These are phyloP conservation scores for Leccinum griseonigrum DNA, from an alignment of 1,284 basidiomycete genomes.

Conservation along the genomic window DNA sequence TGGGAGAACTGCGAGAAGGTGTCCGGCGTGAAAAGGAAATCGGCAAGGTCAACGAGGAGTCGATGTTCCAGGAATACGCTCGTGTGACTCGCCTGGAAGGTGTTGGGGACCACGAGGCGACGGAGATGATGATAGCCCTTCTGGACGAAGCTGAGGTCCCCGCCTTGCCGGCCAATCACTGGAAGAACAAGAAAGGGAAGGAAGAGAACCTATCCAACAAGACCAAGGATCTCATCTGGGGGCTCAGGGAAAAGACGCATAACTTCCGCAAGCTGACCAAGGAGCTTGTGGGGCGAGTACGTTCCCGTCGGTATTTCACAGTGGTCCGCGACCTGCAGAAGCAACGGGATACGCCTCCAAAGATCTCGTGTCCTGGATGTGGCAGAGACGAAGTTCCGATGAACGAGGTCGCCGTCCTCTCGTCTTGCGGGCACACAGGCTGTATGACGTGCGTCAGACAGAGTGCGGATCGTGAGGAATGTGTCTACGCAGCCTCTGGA, in stretches of 20 bases:
- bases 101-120: slow-evolving; percentile 75
- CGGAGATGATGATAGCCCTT: slow-evolving; percentile 54
- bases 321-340: slow-evolving; percentile 87
- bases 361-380: slow-evolving; percentile 65
- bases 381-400: slow-evolving; percentile 54
- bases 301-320: slow-evolving; percentile 88
- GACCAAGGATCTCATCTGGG: slow-evolving; percentile 70
- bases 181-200: slow-evolving; percentile 50
- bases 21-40: slow-evolving; percentile 67
- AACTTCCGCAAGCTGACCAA: slow-evolving; percentile 80
- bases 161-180: slow-evolving; percentile 36
- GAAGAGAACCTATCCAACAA: slow-evolving; percentile 55
- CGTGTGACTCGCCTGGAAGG: slow-evolving; percentile 66
- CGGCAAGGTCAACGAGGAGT: slow-evolving; percentile 62
- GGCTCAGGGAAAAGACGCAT: slow-evolving; percentile 83
- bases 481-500: slow-evolving; percentile 67
- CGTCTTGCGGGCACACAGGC: slow-evolving; percentile 88
- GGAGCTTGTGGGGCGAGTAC: slow-evolving; percentile 84
- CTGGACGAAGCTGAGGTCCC: slow-evolving; percentile 64
- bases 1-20: slow-evolving; percentile 62
- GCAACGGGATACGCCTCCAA: slow-evolving; percentile 55
- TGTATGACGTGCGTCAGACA: slow-evolving; percentile 71
- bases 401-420: slow-evolving; percentile 77
- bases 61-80: slow-evolving; percentile 76
- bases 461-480: slow-evolving; percentile 77